These are phyloP conservation scores for Sarcodon sp. DNA, from an alignment of 768 basidiomycete genomes.

Conservation along the genomic window DNA sequence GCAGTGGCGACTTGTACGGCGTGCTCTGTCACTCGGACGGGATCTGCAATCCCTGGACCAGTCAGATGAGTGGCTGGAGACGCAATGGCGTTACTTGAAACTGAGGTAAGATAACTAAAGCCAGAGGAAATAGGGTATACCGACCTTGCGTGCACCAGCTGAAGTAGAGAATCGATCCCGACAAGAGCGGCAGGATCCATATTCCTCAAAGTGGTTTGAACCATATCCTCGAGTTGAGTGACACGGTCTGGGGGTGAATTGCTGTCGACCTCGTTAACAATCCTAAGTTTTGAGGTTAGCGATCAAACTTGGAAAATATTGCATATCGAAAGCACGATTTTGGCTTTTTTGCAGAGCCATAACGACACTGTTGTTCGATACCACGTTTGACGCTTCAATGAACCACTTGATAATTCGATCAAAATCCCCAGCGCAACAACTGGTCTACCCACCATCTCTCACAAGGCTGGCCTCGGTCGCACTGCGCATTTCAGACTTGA, in stretches of 20 bases:
- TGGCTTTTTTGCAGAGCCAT: conserved; percentile 6
- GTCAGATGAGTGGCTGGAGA: too few relatives aligned
- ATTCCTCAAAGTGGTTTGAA: conserved; percentile 1
- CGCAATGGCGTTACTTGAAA: too few relatives aligned
- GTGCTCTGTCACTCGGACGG: too few relatives aligned
- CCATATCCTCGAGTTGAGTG: conserved; percentile 1
- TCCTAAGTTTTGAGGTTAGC: too few relatives aligned
- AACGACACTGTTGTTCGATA: conserved; percentile 6
- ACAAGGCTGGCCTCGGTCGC: conserved; percentile 13
- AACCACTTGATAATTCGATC: background rate
- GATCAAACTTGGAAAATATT: too few relatives aligned
- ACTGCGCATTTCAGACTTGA: conserved; percentile 2
- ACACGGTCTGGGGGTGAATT: background rate
- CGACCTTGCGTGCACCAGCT: conserved; percentile 6
- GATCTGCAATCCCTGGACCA: too few relatives aligned
- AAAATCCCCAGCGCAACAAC: background rate
- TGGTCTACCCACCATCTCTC: conserved; percentile 9
- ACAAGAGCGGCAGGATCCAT: conserved; percentile 5
- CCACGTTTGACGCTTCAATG: conserved; percentile 8
- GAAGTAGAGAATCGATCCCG: conserved; percentile 10
- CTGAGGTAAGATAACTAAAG: background rate
- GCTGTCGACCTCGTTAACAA: background rate
- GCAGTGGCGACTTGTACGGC: background rate
- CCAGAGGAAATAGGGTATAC: background rate
- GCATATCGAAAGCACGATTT: background rate